Percentiles rank a stretch among this genome's conserved stretches.
phyloP scores from a whole-genome alignment of 108 stramenopile genomes.

The Nannochloropsis gaditana region DNA sequence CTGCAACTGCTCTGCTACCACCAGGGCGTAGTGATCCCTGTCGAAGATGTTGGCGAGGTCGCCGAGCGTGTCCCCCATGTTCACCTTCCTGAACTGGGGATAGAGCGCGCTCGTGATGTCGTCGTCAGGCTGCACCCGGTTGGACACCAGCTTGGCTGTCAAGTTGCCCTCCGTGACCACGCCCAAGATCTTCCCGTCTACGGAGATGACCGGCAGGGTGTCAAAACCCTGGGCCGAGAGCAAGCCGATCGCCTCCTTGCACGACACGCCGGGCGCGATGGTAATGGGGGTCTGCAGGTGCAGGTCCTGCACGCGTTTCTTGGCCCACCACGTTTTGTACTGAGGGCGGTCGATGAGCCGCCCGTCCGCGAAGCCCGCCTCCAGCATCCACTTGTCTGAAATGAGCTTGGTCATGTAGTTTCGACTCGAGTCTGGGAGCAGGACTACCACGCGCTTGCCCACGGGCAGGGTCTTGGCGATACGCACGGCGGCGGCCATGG shows the following conservation, averaged over 20 bases:
- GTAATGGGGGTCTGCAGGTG: conserved; percentile 75
- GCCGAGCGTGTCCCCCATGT: conserved; percentile 55
- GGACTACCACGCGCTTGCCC: conserved; percentile 66
- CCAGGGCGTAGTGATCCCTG: conserved; percentile 78
- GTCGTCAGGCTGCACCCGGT: conserved; percentile 63
- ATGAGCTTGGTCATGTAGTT: conserved; percentile 95
- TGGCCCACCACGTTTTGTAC: conserved; percentile 56
- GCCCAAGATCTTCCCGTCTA: conserved; percentile 68
- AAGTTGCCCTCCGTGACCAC: conserved; percentile 91
- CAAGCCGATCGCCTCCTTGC: conserved; percentile 73
- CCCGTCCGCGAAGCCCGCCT: conserved; percentile 70
- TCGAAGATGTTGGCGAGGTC: conserved; percentile 76
- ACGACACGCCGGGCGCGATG: conserved; percentile 63
- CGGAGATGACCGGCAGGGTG: conserved; percentile 78
- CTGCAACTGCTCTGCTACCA: conserved; percentile 72
- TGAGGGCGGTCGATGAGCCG: not conserved
- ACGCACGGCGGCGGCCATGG: conserved; percentile 65
- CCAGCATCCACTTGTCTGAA: conserved; percentile 84
- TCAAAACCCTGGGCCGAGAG: conserved; percentile 80
- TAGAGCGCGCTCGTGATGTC: conserved; percentile 74
- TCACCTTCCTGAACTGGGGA: conserved; percentile 73
- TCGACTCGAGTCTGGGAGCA: conserved; percentile 78
- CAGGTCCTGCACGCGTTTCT: conserved; percentile 68
- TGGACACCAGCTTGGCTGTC: conserved; percentile 62
- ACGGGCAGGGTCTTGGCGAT: conserved; percentile 62